Base-by-base conservation (phyloP, 1,139 yeast species). In the Nadsonia commutata region DNA sequence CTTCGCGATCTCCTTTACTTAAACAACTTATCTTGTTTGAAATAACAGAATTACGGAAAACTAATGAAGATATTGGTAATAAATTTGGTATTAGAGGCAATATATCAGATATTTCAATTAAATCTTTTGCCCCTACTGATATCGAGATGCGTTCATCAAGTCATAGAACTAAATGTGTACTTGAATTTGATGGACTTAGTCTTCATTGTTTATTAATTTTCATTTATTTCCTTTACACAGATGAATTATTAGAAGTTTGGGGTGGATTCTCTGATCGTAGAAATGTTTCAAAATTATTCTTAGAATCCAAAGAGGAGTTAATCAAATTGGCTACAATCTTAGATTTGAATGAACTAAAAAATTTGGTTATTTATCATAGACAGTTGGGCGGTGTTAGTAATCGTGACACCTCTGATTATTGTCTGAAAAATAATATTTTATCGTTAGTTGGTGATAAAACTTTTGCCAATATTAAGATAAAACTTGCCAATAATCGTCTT, bases 181-280 rank as follows among this genome's bases (percentile, higher is more conserved):
- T 51, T 20, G 40, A 39, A 33, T 52, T 54, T 41, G 46, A 49
- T 16, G 55, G 54, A 9, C 40, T 51, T 16, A 52, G 53, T 36
- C 42, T 58, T 6, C 48, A 62, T 19, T 52, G 68, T 2, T 55
- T 66, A 23, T 52, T 64, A 11, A 54, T 70, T 3, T 48, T 68
- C 21, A 42, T 68, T 3, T 70, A 72, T 47, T 67, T 64, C 45
- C 43, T 74, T 1, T 75, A 75, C 52, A 72, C 78, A 0, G 77
- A 72, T 46, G 56, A 56, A 13, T 49, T 58, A 3, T 40, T 66
- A 6, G 65, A 62, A 23, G 56, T 67, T 1, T 71, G 75, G 76
- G 62, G 61, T 8, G 53, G 54, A 2, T 55, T 50, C 37, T 38
- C 49, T 13, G 46, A 39, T 40, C 46, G 46, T 18, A 37, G 2